Evolutionary conservation across 441 rosid genomes (phyloP).

Genomic region (Eutrema salsugineum): DNA sequence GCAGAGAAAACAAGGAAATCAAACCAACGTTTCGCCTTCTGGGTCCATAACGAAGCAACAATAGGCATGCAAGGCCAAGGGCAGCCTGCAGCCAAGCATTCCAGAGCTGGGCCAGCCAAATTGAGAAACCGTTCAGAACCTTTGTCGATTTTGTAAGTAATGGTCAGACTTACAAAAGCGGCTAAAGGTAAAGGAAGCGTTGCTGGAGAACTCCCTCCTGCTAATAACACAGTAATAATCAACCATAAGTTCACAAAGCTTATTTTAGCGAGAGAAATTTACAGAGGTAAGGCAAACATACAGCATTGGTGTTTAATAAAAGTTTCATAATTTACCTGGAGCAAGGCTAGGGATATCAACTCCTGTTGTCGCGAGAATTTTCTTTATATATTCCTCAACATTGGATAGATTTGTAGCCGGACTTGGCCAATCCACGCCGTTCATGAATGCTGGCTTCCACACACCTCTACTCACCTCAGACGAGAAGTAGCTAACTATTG

Average conservation of each 20-base stretch:
- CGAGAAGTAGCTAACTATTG: conserved; percentile 78
- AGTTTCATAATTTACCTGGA: conserved; percentile 42
- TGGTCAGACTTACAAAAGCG: conserved; percentile 77
- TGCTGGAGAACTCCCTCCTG: conserved; percentile 63
- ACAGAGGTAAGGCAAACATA: background rate
- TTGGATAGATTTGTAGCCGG: conserved; percentile 70
- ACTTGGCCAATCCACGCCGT: conserved; percentile 83
- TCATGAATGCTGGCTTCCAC: conserved; percentile 80
- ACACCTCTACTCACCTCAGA: conserved; percentile 76
- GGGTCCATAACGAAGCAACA: conserved; percentile 79
- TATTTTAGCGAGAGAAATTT: background rate
- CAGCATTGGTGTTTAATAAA: background rate
- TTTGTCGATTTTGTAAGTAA: conserved; percentile 75
- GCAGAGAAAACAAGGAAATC: conserved; percentile 80
- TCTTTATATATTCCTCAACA: conserved; percentile 68
- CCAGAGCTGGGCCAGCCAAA: conserved; percentile 79
- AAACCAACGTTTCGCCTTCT: conserved; percentile 85
- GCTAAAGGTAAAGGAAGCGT: conserved; percentile 77
- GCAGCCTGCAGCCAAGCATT: conserved; percentile 75
- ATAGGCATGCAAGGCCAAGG: conserved; percentile 93
- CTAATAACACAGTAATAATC: conserved; percentile 29
- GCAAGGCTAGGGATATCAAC: conserved; percentile 75
- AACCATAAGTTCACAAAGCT: conserved; percentile 15
- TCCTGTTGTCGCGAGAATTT: conserved; percentile 63
- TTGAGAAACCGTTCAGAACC: conserved; percentile 72